These are phyloP conservation scores for Turritis glabra DNA, from an alignment of 345 rosid genomes.

Conservation along the genomic window DNA sequence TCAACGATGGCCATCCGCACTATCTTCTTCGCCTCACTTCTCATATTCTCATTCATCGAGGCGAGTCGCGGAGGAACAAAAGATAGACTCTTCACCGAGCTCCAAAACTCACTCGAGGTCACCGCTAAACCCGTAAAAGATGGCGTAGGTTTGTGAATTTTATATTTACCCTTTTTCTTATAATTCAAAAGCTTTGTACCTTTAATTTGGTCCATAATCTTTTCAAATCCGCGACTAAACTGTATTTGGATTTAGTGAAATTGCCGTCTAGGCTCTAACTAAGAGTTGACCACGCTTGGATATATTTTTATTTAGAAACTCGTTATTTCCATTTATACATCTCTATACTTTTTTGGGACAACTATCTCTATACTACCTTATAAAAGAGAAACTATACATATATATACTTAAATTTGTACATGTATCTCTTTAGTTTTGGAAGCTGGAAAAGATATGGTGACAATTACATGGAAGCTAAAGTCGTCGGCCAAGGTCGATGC, in stretches of 20 bases:
- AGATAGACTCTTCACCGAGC: constrained; percentile 44
- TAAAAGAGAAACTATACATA: too few relatives aligned
- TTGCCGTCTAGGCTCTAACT: background rate
- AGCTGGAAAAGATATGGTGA: constrained; percentile 56
- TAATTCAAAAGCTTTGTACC: background rate
- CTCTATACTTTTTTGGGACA: background rate
- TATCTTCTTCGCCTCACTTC: constrained; percentile 16
- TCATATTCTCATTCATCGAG: constrained; percentile 15
- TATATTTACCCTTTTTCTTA: background rate
- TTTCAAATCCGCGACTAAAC: background rate
- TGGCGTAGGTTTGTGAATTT: constrained; percentile 32
- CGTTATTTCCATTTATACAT: background rate
- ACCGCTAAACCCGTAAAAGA: constrained; percentile 39
- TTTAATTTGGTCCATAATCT: background rate
- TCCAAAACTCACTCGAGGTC: constrained; percentile 41
- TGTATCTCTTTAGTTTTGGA: constrained; percentile 28
- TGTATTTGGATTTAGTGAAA: too few relatives aligned
- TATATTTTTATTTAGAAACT: background rate
- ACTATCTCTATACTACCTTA: too few relatives aligned
- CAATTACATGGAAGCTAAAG: constrained; percentile 58
- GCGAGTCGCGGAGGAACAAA: background rate
- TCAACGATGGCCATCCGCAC: constrained; percentile 14
- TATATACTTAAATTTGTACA: background rate
- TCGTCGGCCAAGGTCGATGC: constrained; percentile 41
- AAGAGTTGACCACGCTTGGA: background rate